Percentiles rank a stretch among this genome's conserved stretches.
phyloP scores from a whole-genome alignment of 768 basidiomycete species.

The Lactifluus subvellereus region DNA sequence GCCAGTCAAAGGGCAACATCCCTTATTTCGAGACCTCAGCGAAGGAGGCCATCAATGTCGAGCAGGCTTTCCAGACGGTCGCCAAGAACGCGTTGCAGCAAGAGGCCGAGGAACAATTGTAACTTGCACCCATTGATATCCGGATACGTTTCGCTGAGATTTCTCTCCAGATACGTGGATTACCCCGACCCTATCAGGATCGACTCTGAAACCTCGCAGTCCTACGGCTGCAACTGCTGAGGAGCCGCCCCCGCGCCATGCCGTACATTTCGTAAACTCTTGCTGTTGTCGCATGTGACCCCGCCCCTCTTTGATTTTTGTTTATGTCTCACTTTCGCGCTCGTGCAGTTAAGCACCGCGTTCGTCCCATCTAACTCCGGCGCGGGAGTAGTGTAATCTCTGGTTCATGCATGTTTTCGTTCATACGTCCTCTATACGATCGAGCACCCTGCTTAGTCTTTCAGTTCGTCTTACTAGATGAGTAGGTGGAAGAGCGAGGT shows the following conservation, averaged over 20 bases:
- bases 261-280: constrained; percentile 3
- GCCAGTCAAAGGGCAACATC: constrained; percentile 98
- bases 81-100: constrained; percentile 99
- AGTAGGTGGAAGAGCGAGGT: constrained; percentile 3
- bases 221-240: constrained; percentile 88
- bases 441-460: constrained; percentile 2
- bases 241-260: background rate
- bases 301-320: constrained; percentile 17
- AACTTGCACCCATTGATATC: constrained; percentile 30
- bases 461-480: constrained; percentile 1
- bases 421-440: constrained; percentile 9
- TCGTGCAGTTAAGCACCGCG: constrained; percentile 6
- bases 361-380: constrained; percentile 13
- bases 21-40: constrained; percentile 99
- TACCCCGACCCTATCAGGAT: constrained; percentile 99
- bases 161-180: constrained; percentile 75
- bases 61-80: constrained; percentile 99
- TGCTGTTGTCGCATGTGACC: constrained; percentile 12
- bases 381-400: constrained; percentile 18
- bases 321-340: constrained; percentile 22
- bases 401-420: constrained; percentile 15
- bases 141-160: constrained; percentile 22
- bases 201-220: constrained; percentile 87
- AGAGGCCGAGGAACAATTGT: constrained; percentile 95
- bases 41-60: constrained; percentile 99